These are phyloP conservation scores for Thelonectria discophora DNA, from an alignment of 2,329 filamentous ascomycete species.

Conservation along the genomic window DNA sequence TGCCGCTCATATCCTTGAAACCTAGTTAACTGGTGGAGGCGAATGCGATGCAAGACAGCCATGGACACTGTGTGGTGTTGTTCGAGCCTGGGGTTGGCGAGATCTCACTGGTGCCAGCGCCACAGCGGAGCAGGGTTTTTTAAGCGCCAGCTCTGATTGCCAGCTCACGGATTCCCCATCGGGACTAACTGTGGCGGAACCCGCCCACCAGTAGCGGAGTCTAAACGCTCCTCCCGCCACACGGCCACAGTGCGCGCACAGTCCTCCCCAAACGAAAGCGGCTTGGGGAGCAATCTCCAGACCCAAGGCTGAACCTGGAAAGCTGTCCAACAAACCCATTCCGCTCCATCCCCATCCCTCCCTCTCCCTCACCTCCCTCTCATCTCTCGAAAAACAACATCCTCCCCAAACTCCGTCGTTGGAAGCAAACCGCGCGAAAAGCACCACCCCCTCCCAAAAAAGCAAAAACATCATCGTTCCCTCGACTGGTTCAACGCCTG, in stretches of 20 bases:
- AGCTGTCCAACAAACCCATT: conserved; percentile 18
- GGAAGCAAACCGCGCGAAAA: background rate
- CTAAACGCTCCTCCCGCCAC: conserved; percentile 27
- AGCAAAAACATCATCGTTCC: conserved; percentile 2
- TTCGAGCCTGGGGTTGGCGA: conserved; percentile 2
- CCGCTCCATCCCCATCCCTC: conserved; percentile 19
- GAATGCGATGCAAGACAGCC: background rate
- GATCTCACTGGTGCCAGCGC: conserved; percentile 11
- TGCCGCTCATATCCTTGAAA: background rate
- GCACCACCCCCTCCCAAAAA: conserved; percentile 4
- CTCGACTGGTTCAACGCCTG: background rate
- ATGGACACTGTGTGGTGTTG: conserved; percentile 14
- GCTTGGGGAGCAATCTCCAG: conserved; percentile 29
- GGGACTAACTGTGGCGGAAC: too few species aligned
- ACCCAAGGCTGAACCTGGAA: conserved; percentile 29
- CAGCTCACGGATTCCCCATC: background rate
- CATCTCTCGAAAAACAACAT: conserved; percentile 9
- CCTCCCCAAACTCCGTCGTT: conserved; percentile 15
- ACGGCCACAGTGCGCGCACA: conserved; percentile 21
- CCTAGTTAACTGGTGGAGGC: background rate
- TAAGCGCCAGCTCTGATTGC: too few species aligned
- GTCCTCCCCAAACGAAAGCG: conserved; percentile 21
- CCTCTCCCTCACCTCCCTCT: conserved; percentile 20
- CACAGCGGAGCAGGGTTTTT: conserved; percentile 9
- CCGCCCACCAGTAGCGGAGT: too few species aligned